A percentile compares a stretch with the other conserved stretches of the same genome.
phyloP scores from a whole-genome alignment of 2,329 filamentous ascomycete genomes.

The Fusarium solani-melongenae region DNA sequence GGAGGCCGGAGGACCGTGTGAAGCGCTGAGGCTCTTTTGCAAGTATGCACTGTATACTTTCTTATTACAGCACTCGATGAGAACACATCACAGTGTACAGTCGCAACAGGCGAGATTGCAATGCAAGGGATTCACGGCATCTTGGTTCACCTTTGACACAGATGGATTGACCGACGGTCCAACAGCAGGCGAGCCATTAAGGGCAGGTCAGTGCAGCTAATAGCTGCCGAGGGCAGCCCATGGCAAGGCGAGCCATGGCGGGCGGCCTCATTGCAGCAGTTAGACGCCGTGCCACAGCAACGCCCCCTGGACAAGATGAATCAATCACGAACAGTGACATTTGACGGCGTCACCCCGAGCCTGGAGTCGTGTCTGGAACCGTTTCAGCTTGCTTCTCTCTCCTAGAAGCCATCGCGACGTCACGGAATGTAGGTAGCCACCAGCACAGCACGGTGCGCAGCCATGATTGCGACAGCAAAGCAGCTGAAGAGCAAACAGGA shows the following conservation, averaged over 20 bases:
- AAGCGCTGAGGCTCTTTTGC: neutral
- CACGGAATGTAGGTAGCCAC: neutral
- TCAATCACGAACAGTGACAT: conserved; percentile 9
- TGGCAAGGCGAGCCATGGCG: neutral
- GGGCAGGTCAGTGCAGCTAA: neutral
- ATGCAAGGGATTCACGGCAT: conserved; percentile 1
- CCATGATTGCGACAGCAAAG: neutral
- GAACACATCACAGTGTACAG: neutral
- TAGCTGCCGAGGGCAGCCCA: neutral
- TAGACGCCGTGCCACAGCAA: conserved; percentile 7
- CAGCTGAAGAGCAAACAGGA: conserved; percentile 7
- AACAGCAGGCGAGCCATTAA: neutral
- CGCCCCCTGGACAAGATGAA: neutral
- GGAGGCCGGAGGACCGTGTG: neutral
- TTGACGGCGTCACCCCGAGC: neutral
- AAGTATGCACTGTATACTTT: neutral
- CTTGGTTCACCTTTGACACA: neutral
- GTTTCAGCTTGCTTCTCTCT: conserved; percentile 20
- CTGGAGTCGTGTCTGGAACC: neutral
- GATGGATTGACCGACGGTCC: neutral
- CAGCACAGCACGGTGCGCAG: neutral
- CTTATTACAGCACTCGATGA: neutral
- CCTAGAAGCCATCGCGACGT: conserved; percentile 12
- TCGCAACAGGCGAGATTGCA: conserved; percentile 16
- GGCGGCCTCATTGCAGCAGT: conserved; percentile 7